A percentile compares a stretch with the other conserved stretches of the same genome.
Evolutionary conservation across 352 stramenopile species (phyloP).

Genomic region (Phytophthora syringae): DNA sequence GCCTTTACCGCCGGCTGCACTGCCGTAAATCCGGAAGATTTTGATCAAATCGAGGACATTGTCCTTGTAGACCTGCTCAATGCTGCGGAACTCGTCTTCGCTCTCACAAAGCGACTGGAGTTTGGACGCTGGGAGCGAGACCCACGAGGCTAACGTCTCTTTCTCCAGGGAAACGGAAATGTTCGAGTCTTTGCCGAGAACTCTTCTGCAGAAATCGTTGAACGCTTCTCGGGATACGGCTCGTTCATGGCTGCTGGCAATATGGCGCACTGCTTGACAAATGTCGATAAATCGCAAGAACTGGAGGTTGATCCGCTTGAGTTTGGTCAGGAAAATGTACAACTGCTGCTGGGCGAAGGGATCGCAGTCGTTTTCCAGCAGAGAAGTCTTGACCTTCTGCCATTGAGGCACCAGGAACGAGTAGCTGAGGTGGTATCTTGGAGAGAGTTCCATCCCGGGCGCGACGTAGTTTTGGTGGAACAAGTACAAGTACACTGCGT

Average conservation of each 20-base stretch:
- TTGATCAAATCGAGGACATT: constrained; percentile 83
- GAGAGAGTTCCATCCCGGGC: constrained; percentile 47
- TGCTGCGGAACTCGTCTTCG: constrained; percentile 63
- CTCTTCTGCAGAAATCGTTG: constrained; percentile 70
- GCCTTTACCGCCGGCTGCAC: constrained; percentile 62
- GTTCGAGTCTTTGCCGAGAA: constrained; percentile 75
- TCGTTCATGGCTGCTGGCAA: constrained; percentile 63
- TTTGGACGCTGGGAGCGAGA: constrained; percentile 55
- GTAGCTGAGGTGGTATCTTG: constrained; percentile 65
- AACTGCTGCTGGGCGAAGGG: constrained; percentile 76
- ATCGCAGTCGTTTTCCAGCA: constrained; percentile 66
- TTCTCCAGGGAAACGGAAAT: constrained; percentile 76
- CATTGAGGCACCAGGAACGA: constrained; percentile 62
- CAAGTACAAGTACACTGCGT: constrained; percentile 63
- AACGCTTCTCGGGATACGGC: constrained; percentile 54
- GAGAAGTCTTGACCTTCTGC: constrained; percentile 69
- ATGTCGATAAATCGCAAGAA: constrained; percentile 69
- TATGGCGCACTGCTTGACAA: constrained; percentile 51
- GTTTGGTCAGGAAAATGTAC: constrained; percentile 75
- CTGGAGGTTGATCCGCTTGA: constrained; percentile 68
- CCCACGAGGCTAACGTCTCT: constrained; percentile 68
- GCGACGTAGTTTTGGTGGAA: constrained; percentile 74
- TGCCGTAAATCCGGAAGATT: constrained; percentile 80
- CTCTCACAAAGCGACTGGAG: constrained; percentile 62
- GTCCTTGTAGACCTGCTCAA: constrained; percentile 77